Conservation (phyloP, 1,284 basidiomycete species). For the Binderoboletus segoi region DNA sequence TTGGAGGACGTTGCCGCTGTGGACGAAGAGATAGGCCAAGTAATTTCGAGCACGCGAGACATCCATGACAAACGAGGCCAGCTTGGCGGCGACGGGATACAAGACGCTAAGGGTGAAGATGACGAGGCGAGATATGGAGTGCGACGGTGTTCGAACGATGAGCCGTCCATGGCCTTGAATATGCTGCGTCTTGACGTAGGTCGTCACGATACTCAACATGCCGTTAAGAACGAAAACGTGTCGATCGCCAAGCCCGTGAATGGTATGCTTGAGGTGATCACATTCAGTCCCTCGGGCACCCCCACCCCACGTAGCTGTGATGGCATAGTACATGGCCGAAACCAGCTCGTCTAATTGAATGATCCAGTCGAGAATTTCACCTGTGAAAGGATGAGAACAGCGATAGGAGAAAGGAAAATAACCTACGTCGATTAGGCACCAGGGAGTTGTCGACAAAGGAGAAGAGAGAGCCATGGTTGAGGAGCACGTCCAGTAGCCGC, state of each 20-base stretch:
- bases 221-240: conserved; percentile 11
- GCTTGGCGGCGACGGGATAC: background rate
- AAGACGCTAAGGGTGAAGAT: conserved; percentile 2
- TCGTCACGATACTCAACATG: background rate
- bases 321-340: background rate
- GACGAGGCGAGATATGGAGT: background rate
- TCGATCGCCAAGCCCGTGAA: background rate
- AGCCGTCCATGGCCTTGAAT: conserved; percentile 4
- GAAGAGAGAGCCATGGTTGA: background rate
- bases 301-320: background rate
- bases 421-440: background rate
- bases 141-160: conserved; percentile 1
- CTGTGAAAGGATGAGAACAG: too few relatives aligned
- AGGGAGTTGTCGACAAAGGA: background rate
- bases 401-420: background rate
- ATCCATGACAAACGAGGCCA: conserved; percentile 5
- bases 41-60: background rate
- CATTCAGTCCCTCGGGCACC: conserved; percentile 8
- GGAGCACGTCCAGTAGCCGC: background rate
- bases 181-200: background rate
- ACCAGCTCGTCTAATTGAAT: background rate
- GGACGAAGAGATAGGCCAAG: conserved; percentile 3
- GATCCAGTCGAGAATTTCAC: background rate
- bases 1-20: background rate
- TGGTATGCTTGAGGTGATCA: conserved; percentile 7